Evolutionary conservation across 2,329 filamentous ascomycete genomes (phyloP).

Genomic region (Lecanicillium sp.): DNA sequence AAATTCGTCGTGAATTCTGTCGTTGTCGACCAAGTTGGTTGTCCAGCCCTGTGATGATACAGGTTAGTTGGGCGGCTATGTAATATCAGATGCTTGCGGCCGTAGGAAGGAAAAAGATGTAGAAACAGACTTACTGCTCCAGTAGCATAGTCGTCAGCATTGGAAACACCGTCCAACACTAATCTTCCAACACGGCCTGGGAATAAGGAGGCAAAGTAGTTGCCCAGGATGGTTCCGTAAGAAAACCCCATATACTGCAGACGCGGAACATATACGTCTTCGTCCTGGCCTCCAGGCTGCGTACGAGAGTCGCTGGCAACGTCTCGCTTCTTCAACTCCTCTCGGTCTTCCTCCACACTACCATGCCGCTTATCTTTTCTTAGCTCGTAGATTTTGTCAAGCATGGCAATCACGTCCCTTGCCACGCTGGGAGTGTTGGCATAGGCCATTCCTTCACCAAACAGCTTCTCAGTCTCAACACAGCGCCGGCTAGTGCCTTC

Average conservation of each 20-base stretch:
- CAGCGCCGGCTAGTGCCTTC: constrained; percentile 22
- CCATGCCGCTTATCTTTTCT: constrained; percentile 8
- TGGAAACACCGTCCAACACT: constrained; percentile 30
- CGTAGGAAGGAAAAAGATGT: neutral
- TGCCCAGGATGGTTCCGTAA: constrained; percentile 31
- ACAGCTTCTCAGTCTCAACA: neutral
- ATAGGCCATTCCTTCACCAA: constrained; percentile 14
- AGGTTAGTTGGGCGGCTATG: no score
- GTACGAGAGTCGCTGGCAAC: neutral
- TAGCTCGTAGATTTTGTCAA: constrained; percentile 29
- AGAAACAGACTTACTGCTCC: constrained; percentile 16
- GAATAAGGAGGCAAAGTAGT: constrained; percentile 27
- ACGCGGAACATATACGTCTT: constrained; percentile 8
- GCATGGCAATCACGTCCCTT: constrained; percentile 34
- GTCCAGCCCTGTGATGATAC: constrained; percentile 27
- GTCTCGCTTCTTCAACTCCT: constrained; percentile 7
- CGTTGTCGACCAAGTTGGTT: constrained; percentile 19
- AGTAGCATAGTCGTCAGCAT: constrained; percentile 27
- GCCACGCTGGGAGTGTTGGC: constrained; percentile 29
- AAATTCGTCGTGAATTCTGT: no score
- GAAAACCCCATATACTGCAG: constrained; percentile 43
- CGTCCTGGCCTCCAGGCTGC: no score
- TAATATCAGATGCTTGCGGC: no score
- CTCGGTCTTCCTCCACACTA: neutral
- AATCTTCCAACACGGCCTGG: constrained; percentile 29